These are phyloP conservation scores for Neonectria ditissima DNA, from an alignment of 2,329 filamentous ascomycete species.

Conservation along the genomic window DNA sequence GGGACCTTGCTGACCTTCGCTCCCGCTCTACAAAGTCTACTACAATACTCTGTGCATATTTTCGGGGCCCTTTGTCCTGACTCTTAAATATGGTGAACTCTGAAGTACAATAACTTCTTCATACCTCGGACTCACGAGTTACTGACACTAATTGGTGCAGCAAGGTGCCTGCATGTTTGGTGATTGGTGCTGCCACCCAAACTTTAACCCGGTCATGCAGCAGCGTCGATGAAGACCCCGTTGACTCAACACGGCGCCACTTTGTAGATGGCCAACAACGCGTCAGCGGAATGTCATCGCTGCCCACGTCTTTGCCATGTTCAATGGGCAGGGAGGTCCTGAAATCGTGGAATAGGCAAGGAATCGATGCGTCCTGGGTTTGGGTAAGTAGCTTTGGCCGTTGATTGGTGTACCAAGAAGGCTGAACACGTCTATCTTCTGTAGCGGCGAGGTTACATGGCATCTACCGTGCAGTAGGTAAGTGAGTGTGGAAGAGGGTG, in stretches of 20 bases:
- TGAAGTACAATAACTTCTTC: not conserved
- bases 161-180: not conserved
- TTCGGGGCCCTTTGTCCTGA: not conserved
- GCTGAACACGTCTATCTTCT: not conserved
- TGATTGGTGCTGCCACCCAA: not conserved
- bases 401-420: not conserved
- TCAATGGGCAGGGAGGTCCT: not conserved
- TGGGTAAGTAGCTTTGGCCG: not conserved
- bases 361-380: not conserved
- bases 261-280: not conserved
- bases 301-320: constrained; percentile 7
- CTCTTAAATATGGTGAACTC: not conserved
- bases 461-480: not conserved
- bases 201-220: not conserved
- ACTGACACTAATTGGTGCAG: not conserved
- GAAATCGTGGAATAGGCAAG: not conserved
- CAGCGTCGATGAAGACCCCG: not conserved
- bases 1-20: no score
- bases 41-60: not conserved
- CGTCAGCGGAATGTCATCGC: not conserved
- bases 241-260: not conserved
- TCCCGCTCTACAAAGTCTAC: not conserved
- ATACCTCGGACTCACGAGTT: not conserved
- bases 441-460: not conserved
- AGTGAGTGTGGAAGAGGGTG: not conserved